phyloP scores from a whole-genome alignment of 164 flowering plant genomes.

The Cinnamomum micranthum region DNA sequence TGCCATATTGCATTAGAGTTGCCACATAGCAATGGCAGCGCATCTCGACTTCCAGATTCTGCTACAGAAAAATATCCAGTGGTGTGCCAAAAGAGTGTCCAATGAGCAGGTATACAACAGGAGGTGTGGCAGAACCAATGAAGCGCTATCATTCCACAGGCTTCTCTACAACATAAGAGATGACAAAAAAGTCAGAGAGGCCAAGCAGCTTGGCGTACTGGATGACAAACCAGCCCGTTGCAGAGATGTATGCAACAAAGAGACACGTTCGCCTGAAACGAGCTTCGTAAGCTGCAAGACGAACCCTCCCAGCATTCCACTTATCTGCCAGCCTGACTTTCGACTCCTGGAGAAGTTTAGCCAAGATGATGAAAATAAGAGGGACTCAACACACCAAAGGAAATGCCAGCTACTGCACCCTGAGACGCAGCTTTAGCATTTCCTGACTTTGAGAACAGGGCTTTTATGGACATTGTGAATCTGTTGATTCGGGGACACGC shows the following conservation, averaged over 20 bases:
- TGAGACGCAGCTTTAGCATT: constrained; percentile 22
- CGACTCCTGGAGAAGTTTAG: constrained; percentile 27
- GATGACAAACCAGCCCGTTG: constrained; percentile 52
- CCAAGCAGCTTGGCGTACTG: constrained; percentile 52
- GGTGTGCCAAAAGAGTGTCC: neutral
- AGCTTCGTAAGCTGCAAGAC: constrained; percentile 5
- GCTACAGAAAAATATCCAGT: neutral
- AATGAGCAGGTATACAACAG: neutral
- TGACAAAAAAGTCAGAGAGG: constrained; percentile 24
- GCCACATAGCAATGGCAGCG: neutral
- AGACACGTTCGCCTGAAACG: constrained; percentile 40
- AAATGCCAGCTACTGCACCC: constrained; percentile 43
- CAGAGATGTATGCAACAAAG: constrained; percentile 47
- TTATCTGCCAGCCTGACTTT: constrained; percentile 20
- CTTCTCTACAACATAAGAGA: neutral
- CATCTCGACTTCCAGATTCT: neutral
- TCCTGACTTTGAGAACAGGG: constrained; percentile 27
- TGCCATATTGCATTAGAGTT: neutral
- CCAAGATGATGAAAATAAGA: constrained; percentile 31
- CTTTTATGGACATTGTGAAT: constrained; percentile 26
- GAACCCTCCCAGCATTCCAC: constrained; percentile 8
- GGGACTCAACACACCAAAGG: constrained; percentile 49
- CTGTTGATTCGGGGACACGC: constrained; percentile 21
- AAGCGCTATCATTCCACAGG: neutral
- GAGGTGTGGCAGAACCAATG: too few species aligned